Base-by-base conservation (phyloP, 768 basidiomycete species). In the button mushroom (Agaricus bisporus) region DNA sequence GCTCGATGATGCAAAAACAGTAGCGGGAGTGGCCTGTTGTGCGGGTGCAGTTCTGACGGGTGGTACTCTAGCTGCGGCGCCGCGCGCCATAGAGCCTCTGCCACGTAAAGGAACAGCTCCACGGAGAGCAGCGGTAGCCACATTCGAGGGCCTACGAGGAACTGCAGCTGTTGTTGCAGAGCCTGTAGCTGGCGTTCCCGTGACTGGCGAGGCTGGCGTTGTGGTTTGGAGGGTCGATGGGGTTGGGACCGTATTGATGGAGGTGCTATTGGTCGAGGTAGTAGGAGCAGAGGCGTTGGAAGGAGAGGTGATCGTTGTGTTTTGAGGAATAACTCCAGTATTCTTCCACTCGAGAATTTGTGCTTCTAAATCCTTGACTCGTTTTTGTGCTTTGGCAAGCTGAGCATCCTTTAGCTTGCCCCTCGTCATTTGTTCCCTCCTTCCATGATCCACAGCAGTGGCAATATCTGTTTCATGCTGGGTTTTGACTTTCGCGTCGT, bases 341-440 rank as follows among this genome's bases (percentile, higher is more conserved):
- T 76, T 76, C 58, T 74, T 74, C 78, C 78, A 80, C 55, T 78
- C 78, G 39, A 78, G 64, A 35, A 87, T 77, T 54, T 82, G 79
- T 10, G 74, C 73, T 61, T 90, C 87, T 35, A 88, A 70, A 6
- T 85, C 82, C 68, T 88, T 90, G 47, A 88, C 70, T 53, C 75
- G 78, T 53, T 68, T 70, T 61, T 87, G 81, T 9, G 79, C 71
- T 48, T 73, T 78, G 28, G 82, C 73, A n/a, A 90, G 69, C 58
- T 86, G 86, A 1, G 72, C 69, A 58, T 91, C 88, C 68, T 89
- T 90, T 41, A 91, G 59, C 64, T 85, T 87, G 32, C 69, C 64
- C 68, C 85, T 86, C 20, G 80, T 72, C 1, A 61, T 70, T 48
- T 77, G 73, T 58, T 91, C 88, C 70, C 78, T 71, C 44, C 88